phyloP scores from a whole-genome alignment of 2,329 filamentous ascomycete genomes.

The Tolypocladium pustulatum region DNA sequence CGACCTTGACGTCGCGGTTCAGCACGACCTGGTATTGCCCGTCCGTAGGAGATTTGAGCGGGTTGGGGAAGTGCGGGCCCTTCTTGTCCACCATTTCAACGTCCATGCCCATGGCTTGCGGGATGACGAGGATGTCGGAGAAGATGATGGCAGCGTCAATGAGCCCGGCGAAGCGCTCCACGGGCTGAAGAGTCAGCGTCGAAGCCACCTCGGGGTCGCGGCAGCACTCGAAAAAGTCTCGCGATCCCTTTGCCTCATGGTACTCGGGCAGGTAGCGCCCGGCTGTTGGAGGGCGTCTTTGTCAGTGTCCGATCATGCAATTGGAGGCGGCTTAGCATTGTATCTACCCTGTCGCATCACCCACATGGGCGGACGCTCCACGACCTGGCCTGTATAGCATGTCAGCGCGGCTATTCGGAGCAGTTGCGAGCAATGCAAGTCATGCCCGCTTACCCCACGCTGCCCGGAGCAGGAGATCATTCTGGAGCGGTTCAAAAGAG shows the following conservation, averaged over 20 bases:
- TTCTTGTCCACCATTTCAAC: constrained; percentile 98
- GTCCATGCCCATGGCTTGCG: constrained; percentile 96
- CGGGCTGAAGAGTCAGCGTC: constrained; percentile 84
- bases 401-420: constrained; percentile 9
- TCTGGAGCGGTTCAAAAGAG: constrained; percentile 75
- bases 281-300: constrained; percentile 38
- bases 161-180: constrained; percentile 82
- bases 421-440: background rate
- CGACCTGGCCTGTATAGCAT: constrained; percentile 58
- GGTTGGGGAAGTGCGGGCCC: constrained; percentile 86
- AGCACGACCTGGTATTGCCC: constrained; percentile 74
- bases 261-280: constrained; percentile 97
- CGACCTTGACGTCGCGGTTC: constrained; percentile 70
- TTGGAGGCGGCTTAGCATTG: background rate
- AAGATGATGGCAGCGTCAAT: constrained; percentile 98
- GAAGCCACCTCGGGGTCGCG: constrained; percentile 87
- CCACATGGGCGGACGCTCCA: constrained; percentile 93
- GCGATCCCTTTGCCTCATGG: constrained; percentile 80
- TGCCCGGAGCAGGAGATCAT: constrained; percentile 83
- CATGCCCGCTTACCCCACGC: constrained; percentile 62
- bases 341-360: constrained; percentile 92
- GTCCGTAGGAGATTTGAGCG: constrained; percentile 69
- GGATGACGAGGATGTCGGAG: constrained; percentile 95
- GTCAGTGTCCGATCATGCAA: background rate
- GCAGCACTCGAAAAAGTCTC: constrained; percentile 98